A percentile compares a stretch with the other conserved stretches of the same genome.
Evolutionary conservation across 176 grass and related monocot species (phyloP).

Genomic region (Pontederia paniculata): DNA sequence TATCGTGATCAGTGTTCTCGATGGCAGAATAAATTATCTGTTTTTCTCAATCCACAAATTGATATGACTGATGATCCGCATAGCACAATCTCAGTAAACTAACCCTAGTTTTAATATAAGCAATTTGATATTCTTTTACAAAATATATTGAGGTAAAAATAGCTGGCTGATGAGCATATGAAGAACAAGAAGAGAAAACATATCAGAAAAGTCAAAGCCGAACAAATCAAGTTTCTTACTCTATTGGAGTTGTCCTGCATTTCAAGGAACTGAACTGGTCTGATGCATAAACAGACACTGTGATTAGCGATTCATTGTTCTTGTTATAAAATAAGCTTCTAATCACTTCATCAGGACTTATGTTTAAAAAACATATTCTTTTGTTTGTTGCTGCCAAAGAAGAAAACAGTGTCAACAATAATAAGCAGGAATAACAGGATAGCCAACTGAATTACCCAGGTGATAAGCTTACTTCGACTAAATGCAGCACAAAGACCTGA

Average conservation of each 20-base stretch:
- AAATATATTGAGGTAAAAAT: no score
- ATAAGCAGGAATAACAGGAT: conserved; percentile 6
- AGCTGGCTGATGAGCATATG: no score
- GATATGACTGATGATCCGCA: no score
- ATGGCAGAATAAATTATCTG: no score
- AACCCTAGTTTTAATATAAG: no score
- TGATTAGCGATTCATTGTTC: conserved; percentile 72
- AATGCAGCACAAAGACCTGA: conserved; percentile 72
- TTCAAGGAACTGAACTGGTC: conserved; percentile 68
- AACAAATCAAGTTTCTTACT: conserved; percentile 35
- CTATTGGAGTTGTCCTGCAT: conserved; percentile 73
- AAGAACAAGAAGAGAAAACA: no score
- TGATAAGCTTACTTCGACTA: conserved; percentile 35
- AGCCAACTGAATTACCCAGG: conserved; percentile 3
- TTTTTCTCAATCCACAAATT: no score
- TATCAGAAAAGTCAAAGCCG: neutral
- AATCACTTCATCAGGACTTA: conserved; percentile 68
- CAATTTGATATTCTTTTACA: no score
- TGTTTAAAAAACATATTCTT: conserved; percentile 78
- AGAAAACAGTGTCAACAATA: conserved; percentile 16
- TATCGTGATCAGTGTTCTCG: no score
- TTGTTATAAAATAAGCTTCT: conserved; percentile 77
- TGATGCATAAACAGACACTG: conserved; percentile 65
- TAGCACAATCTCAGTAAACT: no score
- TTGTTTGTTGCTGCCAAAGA: conserved; percentile 57